Base-by-base conservation (phyloP, 148 eudicot species). In the Salicornia ramosissima region DNA sequence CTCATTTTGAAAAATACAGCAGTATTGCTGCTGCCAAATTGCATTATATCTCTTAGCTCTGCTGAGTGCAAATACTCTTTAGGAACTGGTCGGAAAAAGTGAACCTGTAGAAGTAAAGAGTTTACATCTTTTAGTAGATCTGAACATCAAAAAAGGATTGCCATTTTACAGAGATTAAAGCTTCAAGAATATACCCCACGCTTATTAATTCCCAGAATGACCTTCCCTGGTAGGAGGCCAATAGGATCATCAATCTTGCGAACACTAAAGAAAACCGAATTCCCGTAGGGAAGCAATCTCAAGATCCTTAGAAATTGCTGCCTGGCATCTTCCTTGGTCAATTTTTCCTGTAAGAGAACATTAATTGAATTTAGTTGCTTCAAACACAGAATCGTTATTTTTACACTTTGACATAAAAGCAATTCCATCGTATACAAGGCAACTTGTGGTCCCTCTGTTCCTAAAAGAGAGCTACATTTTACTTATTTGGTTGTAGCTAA, bases 161-260 rank as follows among this genome's bases (percentile, higher is more conserved):
- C 24, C 33, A 45, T 52, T 52, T 34, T 26, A 53, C 13, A 18
- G 28, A 29, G 8, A 28, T 6, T 6, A 65, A 45, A 21, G 7
- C 15, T 67, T 68, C 24, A 34, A 71, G 5, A n/a, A 73, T 90
- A 76, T 51, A 94, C 99, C 90, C 99, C 99, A 13, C 99, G 97
- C 82, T 95, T 95, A 76, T 95, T 95, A 51, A 95, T 91, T 53
- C 96, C 99, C 72, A 95, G 67, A 45, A 87, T 79, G 76, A 91
- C 90, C 78, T 82, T 91, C 71, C 99, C 99, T 6, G 99, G 99
- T 29, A 95, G 74, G 73, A 95, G 96, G 18, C 99, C 99, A 79
- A 95, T 95, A 25, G 99, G 97, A 86, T 95, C 99, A 77, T 95
- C 99, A 82, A 91, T 95, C 85, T 95, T 95, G 66, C 93, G 96